A percentile compares a stretch with the other conserved stretches of the same genome.
These are phyloP conservation scores for Apiotrichum montevideense DNA, from an alignment of 1,284 basidiomycete genomes.

Conservation along the genomic window DNA sequence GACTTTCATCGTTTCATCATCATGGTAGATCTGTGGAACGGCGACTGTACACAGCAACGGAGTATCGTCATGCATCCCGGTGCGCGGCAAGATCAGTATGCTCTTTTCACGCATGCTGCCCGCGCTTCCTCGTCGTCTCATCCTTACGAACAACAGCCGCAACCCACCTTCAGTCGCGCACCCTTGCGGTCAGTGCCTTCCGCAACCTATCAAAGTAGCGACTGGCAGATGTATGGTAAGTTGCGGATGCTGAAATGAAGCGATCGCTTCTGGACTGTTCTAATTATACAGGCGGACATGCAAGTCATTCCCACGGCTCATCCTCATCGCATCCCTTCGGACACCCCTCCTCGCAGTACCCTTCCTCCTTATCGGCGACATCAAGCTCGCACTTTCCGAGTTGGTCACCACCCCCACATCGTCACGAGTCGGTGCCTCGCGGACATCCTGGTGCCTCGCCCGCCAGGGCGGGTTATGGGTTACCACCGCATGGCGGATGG, in stretches of 20 bases:
- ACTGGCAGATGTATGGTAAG: constrained; percentile 6
- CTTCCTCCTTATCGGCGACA: neutral
- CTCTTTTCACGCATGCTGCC: constrained; percentile 13
- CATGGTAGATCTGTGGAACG: constrained; percentile 81
- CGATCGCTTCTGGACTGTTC: too few relatives aligned
- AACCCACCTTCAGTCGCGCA: neutral
- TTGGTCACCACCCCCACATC: neutral
- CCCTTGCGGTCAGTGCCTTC: neutral
- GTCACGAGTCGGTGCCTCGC: neutral
- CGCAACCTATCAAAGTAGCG: neutral
- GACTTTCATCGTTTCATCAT: constrained; percentile 50
- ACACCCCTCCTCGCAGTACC: neutral
- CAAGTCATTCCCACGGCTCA: neutral
- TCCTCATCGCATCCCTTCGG: neutral
- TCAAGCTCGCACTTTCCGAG: too few relatives aligned
- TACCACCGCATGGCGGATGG: neutral
- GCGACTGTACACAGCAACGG: constrained; percentile 68
- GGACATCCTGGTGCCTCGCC: neutral
- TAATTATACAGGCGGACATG: neutral
- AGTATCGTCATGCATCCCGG: constrained; percentile 78
- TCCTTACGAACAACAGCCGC: neutral
- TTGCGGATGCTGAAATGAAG: neutral
- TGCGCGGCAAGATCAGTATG: constrained; percentile 19
- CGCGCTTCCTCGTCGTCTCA: constrained; percentile 1
- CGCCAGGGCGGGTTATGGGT: neutral